Evolutionary conservation across 208 protist species (phyloP).

Genomic region (Lotmaria passim): DNA sequence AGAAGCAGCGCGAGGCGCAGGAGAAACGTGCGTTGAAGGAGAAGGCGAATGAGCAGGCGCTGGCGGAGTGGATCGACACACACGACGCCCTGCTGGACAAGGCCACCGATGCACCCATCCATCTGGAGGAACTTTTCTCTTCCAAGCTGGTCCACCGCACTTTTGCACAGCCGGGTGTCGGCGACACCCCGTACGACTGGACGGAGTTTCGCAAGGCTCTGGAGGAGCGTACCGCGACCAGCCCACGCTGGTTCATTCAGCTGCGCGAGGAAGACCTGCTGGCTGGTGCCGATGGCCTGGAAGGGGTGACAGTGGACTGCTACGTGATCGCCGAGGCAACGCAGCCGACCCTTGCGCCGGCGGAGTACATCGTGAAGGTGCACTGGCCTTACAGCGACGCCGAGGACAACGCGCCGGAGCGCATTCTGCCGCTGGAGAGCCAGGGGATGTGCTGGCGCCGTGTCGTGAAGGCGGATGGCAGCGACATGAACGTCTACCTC

Average conservation of each 20-base stretch:
- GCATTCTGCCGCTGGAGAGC: slow-evolving; percentile 70
- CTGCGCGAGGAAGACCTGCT: slow-evolving; percentile 87
- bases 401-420: slow-evolving; percentile 89
- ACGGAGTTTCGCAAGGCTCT: slow-evolving; percentile 59
- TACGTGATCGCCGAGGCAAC: slow-evolving; percentile 80
- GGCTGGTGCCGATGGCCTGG: slow-evolving; percentile 66
- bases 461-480: slow-evolving; percentile 73
- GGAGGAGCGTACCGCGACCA: slow-evolving; percentile 50
- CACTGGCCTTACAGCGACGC: slow-evolving; percentile 88
- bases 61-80: slow-evolving; percentile 56
- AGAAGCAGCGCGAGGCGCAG: slow-evolving; percentile 25
- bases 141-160: slow-evolving; percentile 62
- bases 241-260: slow-evolving; percentile 89
- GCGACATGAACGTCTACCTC: slow-evolving; percentile 76
- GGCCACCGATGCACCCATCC: slow-evolving; percentile 40
- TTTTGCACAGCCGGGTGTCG: slow-evolving; percentile 37
- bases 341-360: slow-evolving; percentile 69
- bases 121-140: slow-evolving; percentile 55
- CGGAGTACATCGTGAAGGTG: slow-evolving; percentile 86
- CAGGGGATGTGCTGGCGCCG: slow-evolving; percentile 82
- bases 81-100: slow-evolving; percentile 72
- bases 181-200: slow-evolving; percentile 74
- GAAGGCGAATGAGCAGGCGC: slow-evolving; percentile 32
- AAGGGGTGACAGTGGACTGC: slow-evolving; percentile 85
- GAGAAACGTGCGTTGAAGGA: slow-evolving; percentile 37